phyloP scores from a whole-genome alignment of 352 stramenopile species.

The Phytophthora pinifolia region DNA sequence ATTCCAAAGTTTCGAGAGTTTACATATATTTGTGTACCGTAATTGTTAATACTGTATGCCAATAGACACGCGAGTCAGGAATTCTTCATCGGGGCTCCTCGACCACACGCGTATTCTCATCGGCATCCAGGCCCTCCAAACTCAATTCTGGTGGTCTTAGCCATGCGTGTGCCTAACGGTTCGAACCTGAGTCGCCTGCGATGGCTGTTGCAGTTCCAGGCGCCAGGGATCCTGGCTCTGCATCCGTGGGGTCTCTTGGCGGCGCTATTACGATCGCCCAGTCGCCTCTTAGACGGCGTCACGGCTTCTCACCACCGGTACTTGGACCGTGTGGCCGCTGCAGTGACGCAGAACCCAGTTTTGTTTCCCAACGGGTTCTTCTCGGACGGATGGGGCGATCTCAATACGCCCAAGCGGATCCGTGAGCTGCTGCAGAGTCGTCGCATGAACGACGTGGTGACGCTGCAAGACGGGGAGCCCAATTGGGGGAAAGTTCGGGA shows the following conservation, averaged over 20 bases:
- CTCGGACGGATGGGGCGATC: constrained; percentile 76
- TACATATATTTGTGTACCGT: no score
- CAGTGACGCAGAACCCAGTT: constrained; percentile 69
- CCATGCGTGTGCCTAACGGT: constrained; percentile 12
- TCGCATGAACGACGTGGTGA: constrained; percentile 58
- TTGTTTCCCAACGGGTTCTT: constrained; percentile 84
- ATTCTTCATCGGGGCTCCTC: background rate
- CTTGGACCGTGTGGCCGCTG: constrained; percentile 64
- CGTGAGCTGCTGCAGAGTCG: constrained; percentile 58
- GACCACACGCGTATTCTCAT: no score
- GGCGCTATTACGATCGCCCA: constrained; percentile 55
- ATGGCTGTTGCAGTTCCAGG: constrained; percentile 30
- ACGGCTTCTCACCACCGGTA: constrained; percentile 70
- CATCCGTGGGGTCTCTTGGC: constrained; percentile 69
- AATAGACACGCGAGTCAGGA: no score
- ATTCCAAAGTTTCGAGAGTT: no score
- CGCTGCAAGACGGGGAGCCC: constrained; percentile 32
- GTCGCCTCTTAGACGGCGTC: constrained; percentile 54
- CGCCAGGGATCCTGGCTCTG: constrained; percentile 20
- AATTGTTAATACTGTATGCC: no score
- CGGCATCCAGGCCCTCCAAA: no score
- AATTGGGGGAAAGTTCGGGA: constrained; percentile 31
- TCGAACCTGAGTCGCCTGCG: constrained; percentile 13
- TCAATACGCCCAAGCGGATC: constrained; percentile 59
- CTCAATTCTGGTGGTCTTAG: background rate